Base-by-base conservation (phyloP, 176 grass and related monocot genomes). In the Triticum timopheevii region DNA sequence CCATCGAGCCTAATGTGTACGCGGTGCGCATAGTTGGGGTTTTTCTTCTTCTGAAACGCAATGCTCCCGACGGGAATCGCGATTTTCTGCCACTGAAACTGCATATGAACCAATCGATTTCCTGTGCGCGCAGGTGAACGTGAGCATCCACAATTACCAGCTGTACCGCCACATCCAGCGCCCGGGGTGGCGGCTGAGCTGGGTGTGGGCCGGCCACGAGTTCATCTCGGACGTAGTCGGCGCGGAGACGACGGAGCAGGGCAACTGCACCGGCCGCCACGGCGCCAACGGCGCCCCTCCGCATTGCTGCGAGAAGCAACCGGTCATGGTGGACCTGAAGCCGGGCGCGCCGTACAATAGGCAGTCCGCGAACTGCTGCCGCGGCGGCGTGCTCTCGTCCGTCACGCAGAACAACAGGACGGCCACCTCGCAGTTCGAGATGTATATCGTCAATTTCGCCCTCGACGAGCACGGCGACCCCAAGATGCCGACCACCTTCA, bases 101-200 rank as follows among this genome's bases (percentile, higher is more conserved):
- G 80, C 20, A 1, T 66, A 25, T 4, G 2, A 79, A 77, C 10
- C 47, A 59, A 27, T 10, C 1, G 11, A 40, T 30, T 63, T 47
- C 20, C 2, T 66, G 8, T 58, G 8, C 23, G 66, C 67, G 72
- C 73, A 96, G 94, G 85, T 92, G 5, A 44, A 61, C 83, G 94
- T 94, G 50, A 92, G 74, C 85, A 92, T 94, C 80, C 89, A 90
- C 69, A 97, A 97, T 35, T 39, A 90, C 90, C 94, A 94, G 89
- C 83, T 97, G 52, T 97, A 92, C 82, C 92, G 94, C 11, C 94
- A 97, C 76, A 82, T 97, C 65, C 92, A 94, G 79, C 83, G 4
- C 2, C 94, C 94, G 38, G 92, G 94, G 24, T 97, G 94, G 94
- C 87, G 82, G 65, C 63, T 97, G 61, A 88, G 92, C 68, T 97